Conservation (phyloP, 306 rosid species). For the Rosa chinensis region DNA sequence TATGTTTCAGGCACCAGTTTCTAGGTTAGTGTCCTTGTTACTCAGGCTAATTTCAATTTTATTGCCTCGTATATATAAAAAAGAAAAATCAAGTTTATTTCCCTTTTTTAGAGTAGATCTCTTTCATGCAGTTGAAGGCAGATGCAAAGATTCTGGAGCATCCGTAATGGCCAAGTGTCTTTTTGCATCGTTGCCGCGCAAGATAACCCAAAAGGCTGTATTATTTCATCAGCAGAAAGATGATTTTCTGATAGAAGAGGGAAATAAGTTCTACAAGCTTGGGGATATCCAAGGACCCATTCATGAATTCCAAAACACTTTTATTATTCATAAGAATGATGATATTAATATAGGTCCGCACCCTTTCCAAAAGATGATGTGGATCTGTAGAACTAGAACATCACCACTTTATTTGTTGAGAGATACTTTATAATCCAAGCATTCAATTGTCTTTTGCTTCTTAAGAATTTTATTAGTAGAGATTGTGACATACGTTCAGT, state of each 20-base stretch:
- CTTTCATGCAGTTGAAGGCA: constrained; percentile 93
- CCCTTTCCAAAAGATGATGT: constrained; percentile 45
- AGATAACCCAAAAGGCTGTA: constrained; percentile 59
- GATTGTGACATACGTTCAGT: constrained; percentile 7
- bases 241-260: constrained; percentile 55
- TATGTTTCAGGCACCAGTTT: not conserved
- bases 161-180: constrained; percentile 93
- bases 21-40: constrained; percentile 21
- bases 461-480: constrained; percentile 2
- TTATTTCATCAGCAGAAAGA: constrained; percentile 58
- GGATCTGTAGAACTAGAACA: constrained; percentile 36
- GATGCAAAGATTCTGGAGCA: constrained; percentile 72
- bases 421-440: constrained; percentile 19
- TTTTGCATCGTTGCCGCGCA: constrained; percentile 73
- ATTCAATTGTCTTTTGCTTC: constrained; percentile 11
- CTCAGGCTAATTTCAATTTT: constrained; percentile 26
- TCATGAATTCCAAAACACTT: constrained; percentile 55
- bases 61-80: constrained; percentile 11
- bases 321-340: constrained; percentile 51
- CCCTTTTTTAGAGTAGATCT: constrained; percentile 61
- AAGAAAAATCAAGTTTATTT: constrained; percentile 30
- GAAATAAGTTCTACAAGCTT: constrained; percentile 59
- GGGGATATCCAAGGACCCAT: constrained; percentile 69
- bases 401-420: constrained; percentile 34
- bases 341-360: constrained; percentile 70